These are phyloP conservation scores for Vaccinium myrtillus DNA, from an alignment of 148 eudicot species.

Conservation along the genomic window DNA sequence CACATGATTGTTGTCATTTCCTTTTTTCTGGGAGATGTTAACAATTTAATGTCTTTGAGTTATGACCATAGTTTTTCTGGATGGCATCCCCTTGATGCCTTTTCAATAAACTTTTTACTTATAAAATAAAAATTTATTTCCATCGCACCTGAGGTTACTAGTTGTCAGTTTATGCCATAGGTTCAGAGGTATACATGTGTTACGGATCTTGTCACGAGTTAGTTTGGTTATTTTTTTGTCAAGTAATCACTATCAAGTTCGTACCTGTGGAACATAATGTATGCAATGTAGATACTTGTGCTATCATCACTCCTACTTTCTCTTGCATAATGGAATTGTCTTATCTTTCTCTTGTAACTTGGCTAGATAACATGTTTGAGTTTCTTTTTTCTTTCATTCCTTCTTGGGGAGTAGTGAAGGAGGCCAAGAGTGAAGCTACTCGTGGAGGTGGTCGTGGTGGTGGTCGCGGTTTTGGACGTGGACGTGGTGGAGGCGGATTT, in stretches of 20 bases:
- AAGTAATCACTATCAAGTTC: too few species aligned
- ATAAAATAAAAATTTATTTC: background rate
- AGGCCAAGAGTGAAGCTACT: too few species aligned
- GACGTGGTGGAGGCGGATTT: too few species aligned
- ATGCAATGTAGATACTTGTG: background rate
- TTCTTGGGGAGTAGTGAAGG: conserved; percentile 22
- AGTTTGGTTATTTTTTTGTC: background rate
- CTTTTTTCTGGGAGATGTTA: background rate
- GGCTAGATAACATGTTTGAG: background rate
- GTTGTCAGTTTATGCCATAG: background rate
- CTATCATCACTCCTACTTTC: background rate
- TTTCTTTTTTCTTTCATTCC: background rate
- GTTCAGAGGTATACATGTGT: background rate
- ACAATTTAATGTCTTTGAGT: background rate
- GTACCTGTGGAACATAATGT: background rate
- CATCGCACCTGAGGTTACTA: background rate
- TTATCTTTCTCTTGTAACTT: background rate
- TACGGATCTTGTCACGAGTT: background rate
- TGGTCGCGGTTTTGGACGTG: too few species aligned
- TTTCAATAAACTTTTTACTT: too few species aligned
- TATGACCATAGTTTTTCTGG: background rate
- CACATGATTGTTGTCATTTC: background rate
- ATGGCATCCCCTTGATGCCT: too few species aligned
- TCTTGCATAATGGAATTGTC: background rate
- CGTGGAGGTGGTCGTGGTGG: too few species aligned